Evolutionary conservation across 192 early-diverging fungal genomes (phyloP).

Genomic region (Spizellomyces sp.): DNA sequence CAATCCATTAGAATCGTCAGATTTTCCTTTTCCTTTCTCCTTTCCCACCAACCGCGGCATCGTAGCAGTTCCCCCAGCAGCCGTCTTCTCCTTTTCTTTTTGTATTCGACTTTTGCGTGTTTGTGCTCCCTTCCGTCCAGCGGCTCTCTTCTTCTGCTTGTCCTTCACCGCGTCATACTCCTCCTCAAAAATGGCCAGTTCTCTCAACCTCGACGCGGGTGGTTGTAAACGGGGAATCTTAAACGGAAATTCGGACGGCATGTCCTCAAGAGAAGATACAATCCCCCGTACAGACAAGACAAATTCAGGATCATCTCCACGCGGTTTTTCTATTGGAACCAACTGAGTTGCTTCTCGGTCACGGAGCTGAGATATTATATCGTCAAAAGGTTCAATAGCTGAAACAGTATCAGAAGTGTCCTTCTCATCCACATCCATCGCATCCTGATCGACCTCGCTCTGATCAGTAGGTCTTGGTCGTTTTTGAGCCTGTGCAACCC

Average conservation of each 20-base stretch:
- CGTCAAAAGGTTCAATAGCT: not conserved
- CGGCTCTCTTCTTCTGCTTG: conserved; percentile 24
- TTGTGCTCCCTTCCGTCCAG: conserved; percentile 19
- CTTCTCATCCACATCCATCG: conserved; percentile 4
- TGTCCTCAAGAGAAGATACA: not conserved
- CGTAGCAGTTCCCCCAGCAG: not conserved
- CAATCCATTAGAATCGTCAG: not conserved
- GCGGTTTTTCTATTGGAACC: not conserved
- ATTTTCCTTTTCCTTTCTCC: conserved; percentile 15
- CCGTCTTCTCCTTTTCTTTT: conserved; percentile 21
- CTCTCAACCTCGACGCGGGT: conserved; percentile 7
- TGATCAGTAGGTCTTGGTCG: not conserved
- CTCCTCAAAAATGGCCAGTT: conserved; percentile 26
- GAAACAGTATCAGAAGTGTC: not conserved
- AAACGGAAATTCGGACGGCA: not conserved
- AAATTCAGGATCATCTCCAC: not conserved
- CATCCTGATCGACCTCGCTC: not conserved
- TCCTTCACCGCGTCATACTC: conserved; percentile 28
- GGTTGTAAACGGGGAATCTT: conserved; percentile 15
- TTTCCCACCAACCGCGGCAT: not conserved
- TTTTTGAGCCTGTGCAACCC: not conserved
- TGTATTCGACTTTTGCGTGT: conserved; percentile 14
- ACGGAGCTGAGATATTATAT: not conserved
- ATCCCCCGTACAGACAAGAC: conserved; percentile 1
- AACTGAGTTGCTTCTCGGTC: not conserved